These are phyloP conservation scores for Mycena leptocephala DNA, from an alignment of 768 basidiomycete genomes.

Conservation along the genomic window DNA sequence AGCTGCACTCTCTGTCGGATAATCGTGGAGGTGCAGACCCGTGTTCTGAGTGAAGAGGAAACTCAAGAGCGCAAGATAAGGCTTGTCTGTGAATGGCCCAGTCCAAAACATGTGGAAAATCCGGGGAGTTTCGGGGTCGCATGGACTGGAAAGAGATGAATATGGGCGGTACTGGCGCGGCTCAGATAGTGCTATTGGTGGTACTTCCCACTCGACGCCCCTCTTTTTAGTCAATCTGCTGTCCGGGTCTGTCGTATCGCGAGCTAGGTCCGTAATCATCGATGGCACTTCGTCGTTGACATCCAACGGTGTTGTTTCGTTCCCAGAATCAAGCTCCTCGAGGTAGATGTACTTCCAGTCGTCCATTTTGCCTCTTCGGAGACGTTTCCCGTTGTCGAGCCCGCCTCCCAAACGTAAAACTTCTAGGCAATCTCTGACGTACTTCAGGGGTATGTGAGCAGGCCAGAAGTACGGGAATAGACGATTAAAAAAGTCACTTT, in stretches of 20 bases:
- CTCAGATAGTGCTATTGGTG: constrained; percentile 64
- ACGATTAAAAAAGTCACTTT: constrained; percentile 66
- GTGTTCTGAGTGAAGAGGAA: constrained; percentile 98
- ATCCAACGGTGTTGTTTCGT: constrained; percentile 25
- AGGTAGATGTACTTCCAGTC: constrained; percentile 93
- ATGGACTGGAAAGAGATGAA: constrained; percentile 72
- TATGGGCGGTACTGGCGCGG: constrained; percentile 71
- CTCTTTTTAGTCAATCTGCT: constrained; percentile 72
- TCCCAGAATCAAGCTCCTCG: constrained; percentile 64
- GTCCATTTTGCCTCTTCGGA: constrained; percentile 83
- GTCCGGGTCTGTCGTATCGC: constrained; percentile 61
- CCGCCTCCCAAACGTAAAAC: constrained; percentile 93
- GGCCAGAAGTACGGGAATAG: constrained; percentile 24
- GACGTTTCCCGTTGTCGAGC: constrained; percentile 84
- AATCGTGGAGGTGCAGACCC: constrained; percentile 78
- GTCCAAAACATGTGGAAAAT: constrained; percentile 99
- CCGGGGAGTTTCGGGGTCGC: constrained; percentile 89
- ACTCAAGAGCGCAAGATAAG: constrained; percentile 94
- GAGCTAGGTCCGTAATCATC: constrained; percentile 31
- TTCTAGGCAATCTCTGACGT: constrained; percentile 98
- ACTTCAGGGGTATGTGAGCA: constrained; percentile 62
- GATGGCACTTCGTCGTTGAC: constrained; percentile 15
- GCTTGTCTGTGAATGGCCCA: constrained; percentile 98
- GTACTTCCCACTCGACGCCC: constrained; percentile 73
- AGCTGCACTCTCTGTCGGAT: constrained; percentile 60